A percentile compares a stretch with the other conserved stretches of the same genome.
These are phyloP conservation scores for Trichoderma koningiopsis DNA, from an alignment of 2,329 filamentous ascomycete genomes.

Conservation along the genomic window DNA sequence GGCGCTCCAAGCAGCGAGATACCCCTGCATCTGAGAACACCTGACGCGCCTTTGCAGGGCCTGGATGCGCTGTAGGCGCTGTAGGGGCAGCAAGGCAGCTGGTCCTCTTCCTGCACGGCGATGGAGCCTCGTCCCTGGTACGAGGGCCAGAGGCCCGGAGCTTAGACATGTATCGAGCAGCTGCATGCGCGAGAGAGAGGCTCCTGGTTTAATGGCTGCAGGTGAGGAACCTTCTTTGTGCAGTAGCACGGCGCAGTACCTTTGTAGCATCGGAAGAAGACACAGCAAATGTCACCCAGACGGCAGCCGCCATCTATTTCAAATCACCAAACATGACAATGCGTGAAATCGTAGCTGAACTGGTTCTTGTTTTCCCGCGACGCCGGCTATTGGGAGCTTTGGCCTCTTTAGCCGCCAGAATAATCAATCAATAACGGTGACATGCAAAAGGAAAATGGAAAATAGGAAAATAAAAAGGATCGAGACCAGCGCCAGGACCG, in stretches of 20 bases:
- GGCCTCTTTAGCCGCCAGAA: background rate
- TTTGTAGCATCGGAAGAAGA: background rate
- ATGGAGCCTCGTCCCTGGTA: background rate
- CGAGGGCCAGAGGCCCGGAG: background rate
- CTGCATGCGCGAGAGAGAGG: conserved; percentile 4
- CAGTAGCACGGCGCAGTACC: background rate
- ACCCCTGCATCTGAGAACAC: conserved; percentile 19
- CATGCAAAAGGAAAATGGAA: background rate
- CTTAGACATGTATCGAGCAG: conserved; percentile 9
- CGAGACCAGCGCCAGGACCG: conserved; percentile 1
- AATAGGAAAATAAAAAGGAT: background rate
- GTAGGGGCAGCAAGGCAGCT: conserved; percentile 9
- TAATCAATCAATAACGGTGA: background rate
- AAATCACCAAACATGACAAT: background rate
- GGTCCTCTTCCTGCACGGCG: background rate
- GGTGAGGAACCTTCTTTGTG: background rate
- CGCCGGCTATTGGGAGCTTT: background rate
- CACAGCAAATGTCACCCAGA: background rate
- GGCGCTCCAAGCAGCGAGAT: background rate
- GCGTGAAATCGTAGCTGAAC: background rate
- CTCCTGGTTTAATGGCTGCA: conserved; percentile 12
- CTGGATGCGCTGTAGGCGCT: conserved; percentile 18
- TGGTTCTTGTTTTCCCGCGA: background rate
- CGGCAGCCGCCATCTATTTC: background rate
- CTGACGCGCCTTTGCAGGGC: conserved; percentile 23